These are phyloP conservation scores for Puccinia brachypodii DNA, from an alignment of 1,284 basidiomycete species.

Conservation along the genomic window DNA sequence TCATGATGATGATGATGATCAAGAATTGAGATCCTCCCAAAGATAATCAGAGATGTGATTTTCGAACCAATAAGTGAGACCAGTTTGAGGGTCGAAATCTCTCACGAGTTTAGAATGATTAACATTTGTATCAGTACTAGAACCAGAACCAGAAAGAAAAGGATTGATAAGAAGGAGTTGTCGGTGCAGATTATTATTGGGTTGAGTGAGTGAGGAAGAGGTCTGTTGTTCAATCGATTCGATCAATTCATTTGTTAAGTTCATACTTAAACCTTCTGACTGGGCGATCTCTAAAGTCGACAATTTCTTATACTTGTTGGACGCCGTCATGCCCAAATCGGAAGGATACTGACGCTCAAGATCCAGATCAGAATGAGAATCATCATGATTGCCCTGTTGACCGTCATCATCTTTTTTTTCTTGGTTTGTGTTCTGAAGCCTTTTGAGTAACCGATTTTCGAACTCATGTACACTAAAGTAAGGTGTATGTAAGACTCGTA, in stretches of 20 bases:
- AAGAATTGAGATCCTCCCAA: background rate
- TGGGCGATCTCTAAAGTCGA: conserved; percentile 22
- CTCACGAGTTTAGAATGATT: background rate
- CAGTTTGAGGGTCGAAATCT: conserved; percentile 23
- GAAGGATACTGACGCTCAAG: background rate
- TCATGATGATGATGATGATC: background rate
- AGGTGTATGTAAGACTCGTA: conserved; percentile 15
- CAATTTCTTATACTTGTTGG: background rate
- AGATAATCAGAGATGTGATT: conserved; percentile 12
- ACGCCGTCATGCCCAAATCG: background rate
- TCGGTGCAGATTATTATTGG: too few species aligned
- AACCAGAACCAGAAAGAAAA: background rate
- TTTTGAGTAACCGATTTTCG: background rate
- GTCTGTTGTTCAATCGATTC: conserved; percentile 11
- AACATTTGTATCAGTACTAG: background rate
- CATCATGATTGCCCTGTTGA: background rate
- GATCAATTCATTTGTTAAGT: conserved; percentile 8
- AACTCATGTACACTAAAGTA: background rate
- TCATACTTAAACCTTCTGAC: conserved; percentile 1
- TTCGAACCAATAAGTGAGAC: conserved; percentile 16
- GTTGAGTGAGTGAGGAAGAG: background rate
- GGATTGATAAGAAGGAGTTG: too few species aligned
- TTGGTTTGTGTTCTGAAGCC: background rate
- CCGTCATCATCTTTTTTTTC: background rate
- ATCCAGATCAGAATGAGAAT: background rate